Percentiles rank a stretch among this genome's conserved stretches.
phyloP scores from a whole-genome alignment of 2,329 filamentous ascomycete species.

The Alternaria viburni region DNA sequence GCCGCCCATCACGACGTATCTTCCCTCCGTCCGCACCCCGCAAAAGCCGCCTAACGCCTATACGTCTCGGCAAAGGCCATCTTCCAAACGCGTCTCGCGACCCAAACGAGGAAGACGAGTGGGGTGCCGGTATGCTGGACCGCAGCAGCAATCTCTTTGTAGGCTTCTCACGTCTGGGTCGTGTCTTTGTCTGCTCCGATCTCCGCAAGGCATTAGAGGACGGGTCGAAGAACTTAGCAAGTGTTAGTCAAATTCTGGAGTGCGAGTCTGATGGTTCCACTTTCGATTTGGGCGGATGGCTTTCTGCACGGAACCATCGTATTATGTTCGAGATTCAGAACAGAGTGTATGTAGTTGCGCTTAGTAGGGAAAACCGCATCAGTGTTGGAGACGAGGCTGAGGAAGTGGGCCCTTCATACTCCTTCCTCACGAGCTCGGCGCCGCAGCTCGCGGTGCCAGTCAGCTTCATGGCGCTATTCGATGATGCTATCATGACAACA shows the following conservation, averaged over 20 bases:
- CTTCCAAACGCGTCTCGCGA: conserved; percentile 1
- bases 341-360: conserved; percentile 1
- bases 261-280: conserved; percentile 4
- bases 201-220: conserved; percentile 7
- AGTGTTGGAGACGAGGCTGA: neutral
- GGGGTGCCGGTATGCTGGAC: conserved; percentile 15
- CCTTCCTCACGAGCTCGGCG: neutral
- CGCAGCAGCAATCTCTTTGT: conserved; percentile 9
- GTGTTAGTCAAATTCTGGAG: conserved; percentile 3
- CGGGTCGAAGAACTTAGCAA: neutral
- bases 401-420: neutral
- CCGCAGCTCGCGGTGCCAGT: conserved; percentile 2
- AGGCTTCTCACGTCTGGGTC: conserved; percentile 5
- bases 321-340: conserved; percentile 8
- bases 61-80: neutral
- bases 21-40: conserved; percentile 4
- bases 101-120: conserved; percentile 4
- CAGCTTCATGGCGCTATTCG: conserved; percentile 7
- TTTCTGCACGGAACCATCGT: conserved; percentile 2
- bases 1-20: neutral
- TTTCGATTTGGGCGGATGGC: conserved; percentile 5
- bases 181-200: conserved; percentile 5
- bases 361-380: neutral
- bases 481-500: conserved; percentile 11
- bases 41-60: conserved; percentile 2